Percentiles rank a stretch among this genome's conserved stretches.
These are phyloP conservation scores for Colletotrichum godetiae DNA, from an alignment of 2,329 filamentous ascomycete genomes.

Conservation along the genomic window DNA sequence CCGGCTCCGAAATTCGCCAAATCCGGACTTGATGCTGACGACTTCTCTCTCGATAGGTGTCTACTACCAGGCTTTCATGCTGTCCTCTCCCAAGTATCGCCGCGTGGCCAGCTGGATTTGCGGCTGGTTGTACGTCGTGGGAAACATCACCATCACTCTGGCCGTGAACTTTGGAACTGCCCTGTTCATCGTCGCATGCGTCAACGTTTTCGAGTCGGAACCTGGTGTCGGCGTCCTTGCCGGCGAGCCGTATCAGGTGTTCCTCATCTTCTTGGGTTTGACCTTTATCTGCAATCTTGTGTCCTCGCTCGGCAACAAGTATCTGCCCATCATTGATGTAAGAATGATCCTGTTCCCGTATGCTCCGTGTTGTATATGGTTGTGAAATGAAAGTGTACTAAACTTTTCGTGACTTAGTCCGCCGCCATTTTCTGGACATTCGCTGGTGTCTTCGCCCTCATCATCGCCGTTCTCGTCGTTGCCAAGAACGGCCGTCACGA, in stretches of 20 bases:
- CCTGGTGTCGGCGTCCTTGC: conserved; percentile 56
- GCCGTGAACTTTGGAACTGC: conserved; percentile 85
- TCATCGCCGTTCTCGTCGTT: conserved; percentile 71
- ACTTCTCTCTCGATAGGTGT: conserved; percentile 54
- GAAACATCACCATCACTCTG: conserved; percentile 85
- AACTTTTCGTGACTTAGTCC: conserved; percentile 56
- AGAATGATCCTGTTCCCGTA: conserved; percentile 43
- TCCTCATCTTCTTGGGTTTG: conserved; percentile 77
- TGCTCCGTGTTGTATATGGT: not conserved
- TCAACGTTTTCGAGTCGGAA: conserved; percentile 65
- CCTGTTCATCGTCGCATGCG: conserved; percentile 67
- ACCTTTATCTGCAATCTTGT: conserved; percentile 73
- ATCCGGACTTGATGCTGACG: conserved; percentile 30
- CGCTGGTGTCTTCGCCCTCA: conserved; percentile 73
- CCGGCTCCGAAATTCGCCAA: conserved; percentile 4
- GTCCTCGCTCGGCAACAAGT: conserved; percentile 74
- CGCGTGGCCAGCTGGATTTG: conserved; percentile 76
- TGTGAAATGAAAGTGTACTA: not conserved
- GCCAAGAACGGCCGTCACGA: conserved; percentile 75
- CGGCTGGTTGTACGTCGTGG: conserved; percentile 81
- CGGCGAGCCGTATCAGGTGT: conserved; percentile 71
- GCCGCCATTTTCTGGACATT: conserved; percentile 82
- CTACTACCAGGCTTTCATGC: conserved; percentile 84
- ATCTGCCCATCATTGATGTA: conserved; percentile 77
- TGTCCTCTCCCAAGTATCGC: conserved; percentile 70